Evolutionary conservation across 2,329 filamentous ascomycete genomes (phyloP), one percentile per base, ranked within the genome.

Genomic region (Alternaria sp.): DNA sequence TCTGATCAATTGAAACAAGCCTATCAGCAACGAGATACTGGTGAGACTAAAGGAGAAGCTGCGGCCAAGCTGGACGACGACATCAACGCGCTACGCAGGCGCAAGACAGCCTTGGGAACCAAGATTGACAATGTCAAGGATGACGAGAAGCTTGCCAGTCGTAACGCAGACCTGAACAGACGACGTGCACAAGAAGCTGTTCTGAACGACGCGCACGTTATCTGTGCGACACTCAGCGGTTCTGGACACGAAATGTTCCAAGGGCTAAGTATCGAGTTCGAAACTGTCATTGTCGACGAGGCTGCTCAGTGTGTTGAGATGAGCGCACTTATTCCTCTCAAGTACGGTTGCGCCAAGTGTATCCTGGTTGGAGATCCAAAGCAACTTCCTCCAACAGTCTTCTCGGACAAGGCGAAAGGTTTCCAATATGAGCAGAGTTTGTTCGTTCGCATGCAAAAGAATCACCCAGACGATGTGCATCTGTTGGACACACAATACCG

Each of bases 161-260:
- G 95, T 67, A 92, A 96, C 75, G 90, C 90, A 59, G 95, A 99
- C 70, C 88, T 99, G 71, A 91, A 90, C 62, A 88, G 92, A 56
- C 91, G 92, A 43, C 87, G 90, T 68, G 88, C 95, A 46, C 94
- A 98, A 78, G 94, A 98, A 77, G 89, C 95, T 68, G 92, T 99
- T 55, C 87, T 99, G 46, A 91, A 96, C 74, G 89, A 90, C 24
- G 93, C 95, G 2, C 92, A 99, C 79, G 91, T 99, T 52, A 88
- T 99, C 30, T 99, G 95, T 78, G 92, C 94, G 42, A 99, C 95
- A 0, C 88, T 99, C 51, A 97, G 94, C 77, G 95, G 94, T 71
- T 94, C 91, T 78, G 95, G 95, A 4, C 96, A 99, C 73, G 95
- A 99, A 68, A 96, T 98, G 89, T 97, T 99, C 81, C 93, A 94